Evolutionary conservation across 305 asterid genomes (phyloP).

Genomic region (Fraxinus sp.): DNA sequence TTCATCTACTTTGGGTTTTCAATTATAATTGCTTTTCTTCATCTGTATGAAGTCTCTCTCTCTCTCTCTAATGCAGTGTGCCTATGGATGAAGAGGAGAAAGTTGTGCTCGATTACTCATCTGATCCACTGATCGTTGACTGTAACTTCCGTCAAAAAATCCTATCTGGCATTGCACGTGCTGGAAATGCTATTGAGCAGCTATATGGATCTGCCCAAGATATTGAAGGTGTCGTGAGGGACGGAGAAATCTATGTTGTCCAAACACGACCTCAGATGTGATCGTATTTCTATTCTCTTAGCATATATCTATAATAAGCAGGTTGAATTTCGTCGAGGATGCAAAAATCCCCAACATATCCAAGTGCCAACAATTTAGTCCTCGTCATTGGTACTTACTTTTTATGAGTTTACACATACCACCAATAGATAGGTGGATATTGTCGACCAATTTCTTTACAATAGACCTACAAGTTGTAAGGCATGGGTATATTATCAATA

Average conservation of each 20-base stretch:
- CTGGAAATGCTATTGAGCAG: constrained; percentile 84
- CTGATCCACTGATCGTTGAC: constrained; percentile 68
- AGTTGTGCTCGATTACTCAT: constrained; percentile 77
- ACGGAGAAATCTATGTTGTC: constrained; percentile 85
- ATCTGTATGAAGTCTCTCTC: constrained; percentile 5
- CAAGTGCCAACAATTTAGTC: neutral
- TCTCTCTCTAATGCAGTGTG: constrained; percentile 55
- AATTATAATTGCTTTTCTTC: neutral
- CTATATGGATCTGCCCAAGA: constrained; percentile 91
- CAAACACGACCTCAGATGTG: constrained; percentile 99
- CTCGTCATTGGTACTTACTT: neutral
- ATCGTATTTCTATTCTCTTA: constrained; percentile 20
- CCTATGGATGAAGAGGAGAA: constrained; percentile 95
- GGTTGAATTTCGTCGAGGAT: neutral
- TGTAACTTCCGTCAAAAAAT: constrained; percentile 58
- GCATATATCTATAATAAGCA: neutral
- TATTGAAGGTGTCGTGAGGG: constrained; percentile 93
- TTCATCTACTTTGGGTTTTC: neutral
- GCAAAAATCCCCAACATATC: neutral
- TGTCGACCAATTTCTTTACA: neutral
- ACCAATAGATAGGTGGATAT: neutral
- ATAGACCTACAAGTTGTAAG: neutral
- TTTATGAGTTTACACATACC: neutral
- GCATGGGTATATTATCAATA: neutral
- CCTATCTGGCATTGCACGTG: constrained; percentile 74